Base-by-base conservation (phyloP, 2,329 filamentous ascomycete species). In the Alternaria sp. region DNA sequence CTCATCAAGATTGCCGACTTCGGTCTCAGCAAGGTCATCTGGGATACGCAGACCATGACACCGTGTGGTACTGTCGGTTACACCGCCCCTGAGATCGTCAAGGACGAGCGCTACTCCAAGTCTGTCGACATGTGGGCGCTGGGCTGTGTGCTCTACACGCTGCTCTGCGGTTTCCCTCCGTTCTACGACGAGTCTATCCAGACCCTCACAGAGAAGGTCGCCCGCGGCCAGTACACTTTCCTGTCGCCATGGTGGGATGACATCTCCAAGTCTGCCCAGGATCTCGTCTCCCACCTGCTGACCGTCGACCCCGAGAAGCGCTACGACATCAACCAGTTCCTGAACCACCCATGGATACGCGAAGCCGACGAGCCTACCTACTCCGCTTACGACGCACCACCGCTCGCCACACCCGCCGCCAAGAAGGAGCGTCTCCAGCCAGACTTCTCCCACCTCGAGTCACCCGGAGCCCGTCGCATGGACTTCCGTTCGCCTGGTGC, bases 51-150 rank as follows among this genome's bases (percentile, higher is more conserved):
- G 77, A 99, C 96, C 10, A 98, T 97, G 93, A 99, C 96, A 4
- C 96, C 96, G n/a, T 99, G 96, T 79, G 96, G 96, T 61, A 99
- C 96, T 0, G 96, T 98, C 61, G 96, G 96, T 46, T 99, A 99
- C 82, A 98, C 96, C 5, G 96, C 96, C 4, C 96, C 96, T 8
- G 96, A 99, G 78, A 99, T 99, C 67, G 96, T 99, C 79, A 98
- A 98, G 82, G 96, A 99, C 81, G 96, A 99, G 82, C 89, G 94
- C 21, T 99, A 99, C 81, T 98, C 95, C 40, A 99, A 98, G 85
- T 96, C 93, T 55, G 96, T 99, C 49, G 96, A 99, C 77, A 99
- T 99, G 96, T 99, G 96, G 96, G 96, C 96, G 4, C 82, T 99
- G 30, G 96, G 96, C 13, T 99, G 96, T 78, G 96, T 99, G 11